Percentiles rank a stretch among this genome's conserved stretches.
Conservation (phyloP, 1,284 basidiomycete species). For the Trichosporon sp. region DNA sequence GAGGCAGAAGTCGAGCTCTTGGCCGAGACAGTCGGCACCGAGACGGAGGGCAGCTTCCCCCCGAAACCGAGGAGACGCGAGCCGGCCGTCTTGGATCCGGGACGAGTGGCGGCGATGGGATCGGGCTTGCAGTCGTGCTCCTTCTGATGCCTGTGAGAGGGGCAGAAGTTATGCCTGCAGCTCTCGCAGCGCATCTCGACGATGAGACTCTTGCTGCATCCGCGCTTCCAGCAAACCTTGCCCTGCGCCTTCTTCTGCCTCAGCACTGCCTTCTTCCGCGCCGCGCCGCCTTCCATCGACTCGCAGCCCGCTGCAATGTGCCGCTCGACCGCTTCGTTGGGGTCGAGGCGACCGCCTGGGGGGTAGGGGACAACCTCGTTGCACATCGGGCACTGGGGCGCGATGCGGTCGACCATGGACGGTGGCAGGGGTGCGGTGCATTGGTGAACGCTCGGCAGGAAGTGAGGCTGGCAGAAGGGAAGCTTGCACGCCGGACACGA, state of each 20-base stretch:
- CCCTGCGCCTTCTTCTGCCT: constrained; percentile 48
- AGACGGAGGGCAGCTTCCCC: constrained; percentile 19
- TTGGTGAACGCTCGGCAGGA: constrained; percentile 50
- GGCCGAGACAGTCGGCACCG: background rate
- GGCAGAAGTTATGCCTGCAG: constrained; percentile 50
- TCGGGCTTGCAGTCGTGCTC: constrained; percentile 44
- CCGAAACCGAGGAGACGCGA: constrained; percentile 37
- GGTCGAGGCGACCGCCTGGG: constrained; percentile 34
- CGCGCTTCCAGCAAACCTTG: constrained; percentile 52
- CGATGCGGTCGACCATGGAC: constrained; percentile 54
- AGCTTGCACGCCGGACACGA: constrained; percentile 55
- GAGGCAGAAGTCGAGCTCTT: background rate
- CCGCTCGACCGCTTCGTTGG: constrained; percentile 53
- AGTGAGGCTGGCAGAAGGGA: constrained; percentile 55
- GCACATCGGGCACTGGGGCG: constrained; percentile 55
- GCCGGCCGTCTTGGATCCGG: constrained; percentile 38
- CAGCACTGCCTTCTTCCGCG: constrained; percentile 45
- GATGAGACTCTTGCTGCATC: constrained; percentile 51
- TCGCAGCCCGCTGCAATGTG: constrained; percentile 52
- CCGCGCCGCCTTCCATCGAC: constrained; percentile 50
- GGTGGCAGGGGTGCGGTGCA: constrained; percentile 52
- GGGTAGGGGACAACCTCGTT: constrained; percentile 47
- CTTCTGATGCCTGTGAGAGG: constrained; percentile 43
- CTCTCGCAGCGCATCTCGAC: constrained; percentile 54
- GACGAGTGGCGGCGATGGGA: constrained; percentile 26